Conservation (phyloP, 2,329 filamentous ascomycete genomes). For the Cladosporium cucumerinum region DNA sequence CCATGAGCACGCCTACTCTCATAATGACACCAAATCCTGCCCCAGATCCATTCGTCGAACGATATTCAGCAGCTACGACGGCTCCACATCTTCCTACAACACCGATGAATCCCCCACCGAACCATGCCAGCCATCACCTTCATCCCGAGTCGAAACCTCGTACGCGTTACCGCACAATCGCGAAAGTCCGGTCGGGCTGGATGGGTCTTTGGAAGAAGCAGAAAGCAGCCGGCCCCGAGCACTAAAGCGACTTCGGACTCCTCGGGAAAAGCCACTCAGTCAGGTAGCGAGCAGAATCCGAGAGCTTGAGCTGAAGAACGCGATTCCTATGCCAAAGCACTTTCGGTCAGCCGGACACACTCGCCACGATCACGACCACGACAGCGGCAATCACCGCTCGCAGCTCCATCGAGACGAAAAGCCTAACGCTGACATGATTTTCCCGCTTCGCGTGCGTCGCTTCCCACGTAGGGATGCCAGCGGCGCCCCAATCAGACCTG, state of each 20-base stretch:
- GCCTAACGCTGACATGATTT: constrained; percentile 22
- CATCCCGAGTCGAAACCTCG: not conserved
- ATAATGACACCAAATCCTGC: not conserved
- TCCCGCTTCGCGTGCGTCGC: constrained; percentile 28
- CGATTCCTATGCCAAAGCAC: constrained; percentile 5
- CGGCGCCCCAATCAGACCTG: constrained; percentile 23
- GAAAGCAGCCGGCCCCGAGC: not conserved
- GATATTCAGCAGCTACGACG: not conserved
- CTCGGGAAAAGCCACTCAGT: not conserved
- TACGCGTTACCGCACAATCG: not conserved
- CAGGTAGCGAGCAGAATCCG: constrained; percentile 10
- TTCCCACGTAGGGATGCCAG: constrained; percentile 26
- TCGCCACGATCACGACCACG: constrained; percentile 1
- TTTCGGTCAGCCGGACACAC: constrained; percentile 7
- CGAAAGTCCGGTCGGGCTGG: not conserved
- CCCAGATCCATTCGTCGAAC: not conserved
- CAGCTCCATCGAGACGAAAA: not conserved
- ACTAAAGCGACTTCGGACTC: not conserved
- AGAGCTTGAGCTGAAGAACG: constrained; percentile 4
- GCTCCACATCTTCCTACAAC: not conserved
- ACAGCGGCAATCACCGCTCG: not conserved
- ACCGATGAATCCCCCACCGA: not conserved
- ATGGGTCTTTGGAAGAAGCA: constrained; percentile 11
- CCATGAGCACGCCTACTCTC: not conserved
- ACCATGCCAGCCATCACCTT: not conserved